Base-by-base conservation (phyloP, 345 rosid species). In the Populus alba region DNA sequence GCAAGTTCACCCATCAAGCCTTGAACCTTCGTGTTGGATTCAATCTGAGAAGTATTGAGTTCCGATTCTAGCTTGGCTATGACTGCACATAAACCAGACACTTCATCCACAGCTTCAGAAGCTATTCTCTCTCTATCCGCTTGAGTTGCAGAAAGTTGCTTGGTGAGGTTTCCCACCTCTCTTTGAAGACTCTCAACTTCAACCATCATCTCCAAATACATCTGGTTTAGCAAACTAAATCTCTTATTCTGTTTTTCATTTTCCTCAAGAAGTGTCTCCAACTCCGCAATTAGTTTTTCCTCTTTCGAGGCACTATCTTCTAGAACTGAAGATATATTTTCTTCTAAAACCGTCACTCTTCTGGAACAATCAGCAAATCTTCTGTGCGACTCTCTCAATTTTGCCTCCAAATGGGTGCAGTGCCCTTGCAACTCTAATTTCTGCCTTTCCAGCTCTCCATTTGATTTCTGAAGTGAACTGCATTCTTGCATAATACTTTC, bases 301-400 rank as follows among this genome's bases (percentile, higher is more conserved):
- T 83, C 91, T 74, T 84, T 86, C 6, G 68, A 47, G 23, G 87
- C 81, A 77, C 79, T 76, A 18, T 84, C 86, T 82, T 89, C 84
- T 67, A 84, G 72, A 53, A 89, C 70, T 23, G 80, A 78, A 73
- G 81, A 79, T 47, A 91, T 65, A 37, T 80, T 85, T 74, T 82
- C 86, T 74, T 87, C 89, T 53, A 89, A 70, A 66, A 18, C 78
- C 37, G 68, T 68, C 39, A 87, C 75, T 61, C 76, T 88, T 31
- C 51, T 66, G 41, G 87, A 73, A 73, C 79, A 86, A 55, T 83
- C 81, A 20, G 69, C 72, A 55, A 87, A 70, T 49, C 59, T 76
- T 72, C 71, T 73, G 27, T 76, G 70, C 8, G 83, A 61, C 38
- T 73, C 83, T 25, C 68, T 82, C 76, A 87, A 27, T 75, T 70